Evolutionary conservation across 768 basidiomycete species (phyloP), one percentile per base, ranked within the genome.

Genomic region (Rhodosporidiobolus sp.): DNA sequence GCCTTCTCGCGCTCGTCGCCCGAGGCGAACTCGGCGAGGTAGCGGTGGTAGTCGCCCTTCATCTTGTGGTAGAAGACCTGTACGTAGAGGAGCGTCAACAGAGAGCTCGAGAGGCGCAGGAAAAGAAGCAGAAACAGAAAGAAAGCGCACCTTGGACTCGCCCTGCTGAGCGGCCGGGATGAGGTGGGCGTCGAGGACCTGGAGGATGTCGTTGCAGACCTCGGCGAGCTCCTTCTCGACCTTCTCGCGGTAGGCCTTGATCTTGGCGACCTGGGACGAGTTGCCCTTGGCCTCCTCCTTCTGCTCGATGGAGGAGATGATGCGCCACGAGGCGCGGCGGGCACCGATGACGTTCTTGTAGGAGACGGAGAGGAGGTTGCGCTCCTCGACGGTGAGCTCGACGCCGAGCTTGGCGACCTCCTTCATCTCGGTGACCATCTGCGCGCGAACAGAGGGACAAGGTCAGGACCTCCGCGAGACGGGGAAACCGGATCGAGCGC

Each of bases 31-130:
- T 98, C 94, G 79, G 94, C 95, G 78, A 95, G 90, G 85, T 96
- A 97, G 79, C 94, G 92, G 86, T 96, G 93, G 84, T 97, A 95
- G 83, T 97, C 93, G 83, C 94, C 94, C 93, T 92, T 95, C 94
- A 93, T 96, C 89, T 97, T 97, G 88, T 95, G 94, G 86, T 98
- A 98, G 87, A 97, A 98, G 55, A 79, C 78, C 73, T 75, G 66
- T 19, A 6, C 9, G 30, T 10, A 3, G 3, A 12, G 7, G 38
- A 38, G 34, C n/a, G 35, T 65, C 6, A 20, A 22, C 0, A 11
- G 32, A 9, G 16, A 2, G 48, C 19, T 7, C 14, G 7, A 22
- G 32, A 10, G 46, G 11, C 19, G 46, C 1, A 34, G 30, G 22
- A n/a, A 43, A 12, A 4, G 7, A 4, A 46, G 24, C 26, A 20